Percentiles rank a stretch among this genome's conserved stretches.
Evolutionary conservation across 2,329 filamentous ascomycete genomes (phyloP).

Genomic region (Bertia moriformis): DNA sequence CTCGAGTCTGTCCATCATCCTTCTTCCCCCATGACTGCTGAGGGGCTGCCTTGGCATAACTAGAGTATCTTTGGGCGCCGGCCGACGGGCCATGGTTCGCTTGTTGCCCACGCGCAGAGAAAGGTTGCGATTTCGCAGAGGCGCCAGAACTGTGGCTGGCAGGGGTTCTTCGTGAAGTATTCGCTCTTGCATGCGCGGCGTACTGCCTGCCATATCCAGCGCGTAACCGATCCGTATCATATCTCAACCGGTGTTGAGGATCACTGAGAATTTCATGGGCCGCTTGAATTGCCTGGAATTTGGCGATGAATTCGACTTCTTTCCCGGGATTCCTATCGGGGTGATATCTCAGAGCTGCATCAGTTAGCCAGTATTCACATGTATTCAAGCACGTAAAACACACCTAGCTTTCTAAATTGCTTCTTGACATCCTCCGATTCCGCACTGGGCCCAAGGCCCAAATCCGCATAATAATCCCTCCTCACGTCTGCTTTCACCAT

Average conservation of each 20-base stretch:
- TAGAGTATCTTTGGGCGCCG: conserved; percentile 21
- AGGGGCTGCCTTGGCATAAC: conserved; percentile 20
- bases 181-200: background rate
- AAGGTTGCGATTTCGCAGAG: background rate
- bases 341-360: conserved; percentile 48
- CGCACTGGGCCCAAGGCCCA: conserved; percentile 43
- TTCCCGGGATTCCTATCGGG: conserved; percentile 58
- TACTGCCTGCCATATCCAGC: conserved; percentile 1
- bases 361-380: background rate
- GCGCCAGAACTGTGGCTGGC: background rate
- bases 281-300: conserved; percentile 58
- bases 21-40: conserved; percentile 20
- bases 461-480: conserved; percentile 52
- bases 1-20: conserved; percentile 21
- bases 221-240: conserved; percentile 11
- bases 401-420: conserved; percentile 54
- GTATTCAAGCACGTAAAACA: conserved; percentile 5
- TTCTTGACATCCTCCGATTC: conserved; percentile 53
- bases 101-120: background rate
- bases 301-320: conserved; percentile 49
- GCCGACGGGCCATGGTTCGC: conserved; percentile 11
- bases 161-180: background rate
- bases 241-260: conserved; percentile 12
- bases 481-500: conserved; percentile 17
- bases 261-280: conserved; percentile 51